Evolutionary conservation across 768 basidiomycete species (phyloP), one percentile per base, ranked within the genome.

Genomic region (Suillus brevipes): DNA sequence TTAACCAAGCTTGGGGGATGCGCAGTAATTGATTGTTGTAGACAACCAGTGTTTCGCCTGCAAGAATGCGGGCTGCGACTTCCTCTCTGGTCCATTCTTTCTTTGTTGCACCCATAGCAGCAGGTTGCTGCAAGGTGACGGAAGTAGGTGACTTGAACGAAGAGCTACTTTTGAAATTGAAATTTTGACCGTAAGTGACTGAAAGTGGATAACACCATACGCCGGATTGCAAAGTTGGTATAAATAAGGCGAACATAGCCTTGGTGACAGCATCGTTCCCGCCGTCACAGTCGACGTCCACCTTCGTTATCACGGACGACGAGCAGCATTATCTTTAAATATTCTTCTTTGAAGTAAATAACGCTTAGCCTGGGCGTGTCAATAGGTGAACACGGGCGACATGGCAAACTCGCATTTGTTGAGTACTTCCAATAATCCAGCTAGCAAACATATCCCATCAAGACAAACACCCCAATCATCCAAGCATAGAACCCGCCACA

Each of bases 1-100:
- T 78, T n/a, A 95, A 87, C 95, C 95, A 98, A 16, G 81, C 75
- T 13, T 81, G 77, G 7, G 94, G 87, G 16, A 94, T 86, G 56
- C 83, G 83, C 60, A 90, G 84, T 69, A 90, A 84, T 64, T 82
- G 79, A 71, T 82, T 81, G 72, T 83, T 78, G 80, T 90, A 90
- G 66, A 97, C 82, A 81, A 97, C 81, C 73, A 96, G 87, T 62
- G 78, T 77, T 64, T 93, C 88, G 56, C 95, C 95, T 2, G 80
- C 80, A 73, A 93, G 84, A 71, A 97, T 91, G 71, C 87, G 87
- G 6, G 78, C 74, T 12, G 89, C 89, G 69, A 96, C 81, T 55
- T 85, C 80, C 36, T 85, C 83, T 63, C 87, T 82, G 13, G 81
- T 77, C 79, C 82, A 83, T 25, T 71, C 42, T 20, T 68, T 68